Base-by-base conservation (phyloP, 1,284 basidiomycete species). In the Pyrrhoderma lamaoense region DNA sequence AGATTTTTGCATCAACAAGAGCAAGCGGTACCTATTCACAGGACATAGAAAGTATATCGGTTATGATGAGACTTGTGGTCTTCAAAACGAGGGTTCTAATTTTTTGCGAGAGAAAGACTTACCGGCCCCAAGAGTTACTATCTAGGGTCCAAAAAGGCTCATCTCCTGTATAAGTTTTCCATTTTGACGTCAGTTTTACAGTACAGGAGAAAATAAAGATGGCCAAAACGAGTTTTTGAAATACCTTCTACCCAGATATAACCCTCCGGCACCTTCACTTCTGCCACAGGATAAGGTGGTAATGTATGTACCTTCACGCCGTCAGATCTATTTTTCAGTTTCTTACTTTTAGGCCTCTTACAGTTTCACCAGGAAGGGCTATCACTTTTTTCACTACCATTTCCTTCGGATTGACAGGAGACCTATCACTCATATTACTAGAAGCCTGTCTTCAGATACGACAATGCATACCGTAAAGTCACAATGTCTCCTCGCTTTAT, bases 121-220 rank as follows among this genome's bases (percentile, higher is more conserved):
- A 87, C 85, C 2, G 85, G 80, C 85, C 85, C 61, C 85, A 85
- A 8, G 69, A 64, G 62, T 87, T 88, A 66, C 84, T 87, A 60
- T 88, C 85, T 53, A 80, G 72, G 8, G 80, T 84, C 53, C 76
- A 72, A 60, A 80, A 83, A 7, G 74, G 69, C 57, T 82, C 80
- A 55, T 86, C 83, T 4, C 83, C 82, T 76, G 56, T 49, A 9
- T 19, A 21, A 19, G n/a, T n/a, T n/a, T n/a, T n/a, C n/a, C n/a
- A n/a, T n/a, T n/a, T n/a, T n/a, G n/a, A n/a, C n/a, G n/a, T n/a
- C n/a, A n/a, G n/a, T n/a, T n/a, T n/a, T n/a, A n/a, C n/a, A n/a
- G n/a, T n/a, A 31, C 25, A 19, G 43, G 5, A 21, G 22, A 8
- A 38, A 52, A 39, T 54, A 38, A 38, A 56, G 35, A 11, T 11